These are phyloP conservation scores for Diplodia scrobiculata DNA, from an alignment of 2,329 filamentous ascomycete species.

Conservation along the genomic window DNA sequence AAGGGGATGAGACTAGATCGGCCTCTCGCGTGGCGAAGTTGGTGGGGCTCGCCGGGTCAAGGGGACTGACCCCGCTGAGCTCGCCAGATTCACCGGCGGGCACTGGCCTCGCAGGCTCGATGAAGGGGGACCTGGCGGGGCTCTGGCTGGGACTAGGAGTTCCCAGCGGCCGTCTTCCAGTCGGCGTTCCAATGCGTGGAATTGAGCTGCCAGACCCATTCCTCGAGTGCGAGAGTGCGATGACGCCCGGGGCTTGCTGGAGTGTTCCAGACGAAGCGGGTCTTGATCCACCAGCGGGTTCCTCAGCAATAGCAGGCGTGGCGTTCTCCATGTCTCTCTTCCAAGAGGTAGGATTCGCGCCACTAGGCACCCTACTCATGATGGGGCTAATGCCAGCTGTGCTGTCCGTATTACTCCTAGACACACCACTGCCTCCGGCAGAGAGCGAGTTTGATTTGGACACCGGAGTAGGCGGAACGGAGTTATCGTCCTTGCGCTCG, in stretches of 20 bases:
- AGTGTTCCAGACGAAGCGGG: conserved; percentile 35
- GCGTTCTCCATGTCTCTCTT: conserved; percentile 42
- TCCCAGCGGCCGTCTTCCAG: conserved; percentile 56
- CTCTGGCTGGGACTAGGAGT: conserved; percentile 62
- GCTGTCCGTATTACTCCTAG: conserved; percentile 63
- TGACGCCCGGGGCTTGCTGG: conserved; percentile 34
- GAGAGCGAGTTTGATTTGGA: conserved; percentile 49
- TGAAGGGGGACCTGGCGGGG: conserved; percentile 60
- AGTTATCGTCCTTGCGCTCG: conserved; percentile 58
- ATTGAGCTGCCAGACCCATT: conserved; percentile 45
- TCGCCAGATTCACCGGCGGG: conserved; percentile 53
- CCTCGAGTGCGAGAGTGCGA: conserved; percentile 46
- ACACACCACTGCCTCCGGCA: conserved; percentile 48
- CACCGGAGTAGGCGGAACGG: conserved; percentile 55
- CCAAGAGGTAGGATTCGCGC: conserved; percentile 34
- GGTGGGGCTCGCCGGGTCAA: conserved; percentile 36
- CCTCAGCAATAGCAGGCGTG: conserved; percentile 61
- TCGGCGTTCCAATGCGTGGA: conserved; percentile 52
- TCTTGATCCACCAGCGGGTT: conserved; percentile 48
- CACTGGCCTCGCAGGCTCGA: conserved; percentile 51
- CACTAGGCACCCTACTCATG: conserved; percentile 59
- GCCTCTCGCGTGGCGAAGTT: conserved; percentile 43
- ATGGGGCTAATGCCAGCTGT: conserved; percentile 67
- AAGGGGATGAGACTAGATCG: conserved; percentile 41
- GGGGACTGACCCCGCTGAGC: conserved; percentile 45